Base-by-base conservation (phyloP, 2,329 filamentous ascomycete species). In the Calonectria hongkongensis region DNA sequence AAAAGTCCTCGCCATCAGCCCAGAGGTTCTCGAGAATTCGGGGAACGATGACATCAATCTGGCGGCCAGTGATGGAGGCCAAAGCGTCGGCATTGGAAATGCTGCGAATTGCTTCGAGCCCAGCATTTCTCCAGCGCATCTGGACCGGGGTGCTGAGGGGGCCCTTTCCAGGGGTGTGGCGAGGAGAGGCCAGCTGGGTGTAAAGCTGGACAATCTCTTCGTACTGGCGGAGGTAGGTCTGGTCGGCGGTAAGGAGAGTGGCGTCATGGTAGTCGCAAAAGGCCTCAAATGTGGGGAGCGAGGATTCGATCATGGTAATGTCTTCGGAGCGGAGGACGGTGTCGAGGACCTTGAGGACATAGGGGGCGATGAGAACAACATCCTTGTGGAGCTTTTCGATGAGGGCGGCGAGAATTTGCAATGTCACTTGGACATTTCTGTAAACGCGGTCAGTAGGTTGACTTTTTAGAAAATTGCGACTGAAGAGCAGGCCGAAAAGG, bases 341-440 rank as follows among this genome's bases (percentile, higher is more conserved):
- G 76, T 93, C 92, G 81, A 98, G 90, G 76, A 98, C 94, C 79
- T 93, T 94, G 81, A 98, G 91, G 69, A 98, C 92, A 80, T 94
- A 95, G 74, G 91, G 90, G 60, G 95, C 95, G 82, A 98, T 98
- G 65, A 99, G 92, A 65, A 95, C 94, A 62, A 98, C 91, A 83
- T 98, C 96, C 82, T 96, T 94, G 73, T 95, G 94, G 51, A 95
- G 91, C 86, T 98, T 98, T 82, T 98, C 96, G 84, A 98, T 95
- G 79, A 99, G 89, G 56, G 96, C 95, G 73, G 93, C 92, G 77
- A 98, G 89, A 79, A 99, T 98, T 84, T 97, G 94, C 72, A 99
- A 92, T 3, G 96, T 98, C 76, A 99, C 95, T 84, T 98, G 95
- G 71, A 98, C 94, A 87, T 97, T 97, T 78, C 95, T 97, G 79